A percentile compares a stretch with the other conserved stretches of the same genome.
Evolutionary conservation across 1,284 basidiomycete genomes (phyloP).

Genomic region (Ganoderma resinaceum): DNA sequence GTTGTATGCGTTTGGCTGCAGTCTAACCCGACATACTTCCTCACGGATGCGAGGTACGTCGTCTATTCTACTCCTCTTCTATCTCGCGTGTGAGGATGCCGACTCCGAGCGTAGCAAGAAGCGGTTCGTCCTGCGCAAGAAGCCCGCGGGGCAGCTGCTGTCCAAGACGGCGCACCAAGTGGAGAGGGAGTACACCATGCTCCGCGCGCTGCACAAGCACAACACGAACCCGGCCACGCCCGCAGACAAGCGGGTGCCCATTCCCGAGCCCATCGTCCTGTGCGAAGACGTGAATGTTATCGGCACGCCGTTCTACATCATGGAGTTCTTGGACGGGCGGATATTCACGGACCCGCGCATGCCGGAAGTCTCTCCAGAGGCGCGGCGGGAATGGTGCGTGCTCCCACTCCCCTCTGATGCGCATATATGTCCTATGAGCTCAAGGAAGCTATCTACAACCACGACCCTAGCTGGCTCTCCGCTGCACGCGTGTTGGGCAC

Average conservation of each 20-base stretch:
- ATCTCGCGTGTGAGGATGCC: neutral
- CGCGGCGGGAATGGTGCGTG: constrained; percentile 76
- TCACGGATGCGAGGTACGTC: constrained; percentile 75
- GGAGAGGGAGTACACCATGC: constrained; percentile 89
- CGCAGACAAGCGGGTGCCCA: constrained; percentile 70
- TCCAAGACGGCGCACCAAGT: constrained; percentile 93
- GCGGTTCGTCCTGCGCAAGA: constrained; percentile 91
- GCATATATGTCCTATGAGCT: neutral
- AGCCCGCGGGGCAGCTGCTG: constrained; percentile 88
- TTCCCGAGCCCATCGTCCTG: constrained; percentile 85
- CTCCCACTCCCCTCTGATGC: no score
- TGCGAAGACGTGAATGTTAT: constrained; percentile 83
- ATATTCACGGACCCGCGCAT: constrained; percentile 91
- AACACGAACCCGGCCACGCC: constrained; percentile 65
- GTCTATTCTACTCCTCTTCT: neutral
- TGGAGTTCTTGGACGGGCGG: constrained; percentile 93
- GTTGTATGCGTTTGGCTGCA: constrained; percentile 37
- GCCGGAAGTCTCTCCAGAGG: constrained; percentile 67
- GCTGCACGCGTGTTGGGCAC: constrained; percentile 78
- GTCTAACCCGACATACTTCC: constrained; percentile 96
- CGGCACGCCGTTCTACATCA: constrained; percentile 94
- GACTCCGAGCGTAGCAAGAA: constrained; percentile 48
- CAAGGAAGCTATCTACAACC: neutral
- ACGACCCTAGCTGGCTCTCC: constrained; percentile 70
- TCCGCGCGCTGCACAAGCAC: constrained; percentile 77